Base-by-base conservation (phyloP, 1,284 basidiomycete species). In the Puccinia coronata region DNA sequence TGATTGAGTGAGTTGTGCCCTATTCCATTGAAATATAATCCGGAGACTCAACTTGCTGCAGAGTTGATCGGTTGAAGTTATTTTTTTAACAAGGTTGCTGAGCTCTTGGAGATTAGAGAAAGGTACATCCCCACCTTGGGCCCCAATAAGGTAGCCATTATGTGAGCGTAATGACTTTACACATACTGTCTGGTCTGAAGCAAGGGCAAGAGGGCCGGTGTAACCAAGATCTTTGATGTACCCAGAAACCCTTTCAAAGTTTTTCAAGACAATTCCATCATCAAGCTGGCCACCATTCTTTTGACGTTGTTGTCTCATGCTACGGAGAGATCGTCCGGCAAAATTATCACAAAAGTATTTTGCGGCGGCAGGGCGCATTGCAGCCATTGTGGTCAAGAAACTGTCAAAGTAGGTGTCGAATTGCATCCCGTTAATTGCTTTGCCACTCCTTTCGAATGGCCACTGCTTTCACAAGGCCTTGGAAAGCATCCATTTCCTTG, bases 161-260 rank as follows among this genome's bases (percentile, higher is more conserved):
- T 74, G 72, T 16, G 23, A 43, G n/a, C 28, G n/a, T 9, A 74
- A 11, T 4, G 72, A 41, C 41, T 74, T 74, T 5, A 74, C 16
- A 41, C 72, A 74, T 14, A 59, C 28, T 8, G 53, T 74, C 31
- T 74, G 49, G 41, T 74, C 72, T 41, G 72, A 74, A n/a, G 51
- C 31, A 41, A 53, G 53, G 14, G 72, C 53, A 25, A 74, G 28
- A 20, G 72, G 72, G 5, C 51, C 72, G 5, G 31, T 59, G n/a
- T 74, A 74, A 36, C 53, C 53, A 11, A 74, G 53, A 34, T 39
- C 11, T n/a, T 43, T n/a, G 4, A 69, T 43, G 23, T 69, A 69
- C 14, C 65, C 65, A 25, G 51, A 6, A 55, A 74, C 57, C 41
- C 23, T 36, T 36, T 39, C 36, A 34, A 74, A 74, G 72, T 74